Base-by-base conservation (phyloP, 2,329 filamentous ascomycete genomes). In the Colletotrichum kahawae region DNA sequence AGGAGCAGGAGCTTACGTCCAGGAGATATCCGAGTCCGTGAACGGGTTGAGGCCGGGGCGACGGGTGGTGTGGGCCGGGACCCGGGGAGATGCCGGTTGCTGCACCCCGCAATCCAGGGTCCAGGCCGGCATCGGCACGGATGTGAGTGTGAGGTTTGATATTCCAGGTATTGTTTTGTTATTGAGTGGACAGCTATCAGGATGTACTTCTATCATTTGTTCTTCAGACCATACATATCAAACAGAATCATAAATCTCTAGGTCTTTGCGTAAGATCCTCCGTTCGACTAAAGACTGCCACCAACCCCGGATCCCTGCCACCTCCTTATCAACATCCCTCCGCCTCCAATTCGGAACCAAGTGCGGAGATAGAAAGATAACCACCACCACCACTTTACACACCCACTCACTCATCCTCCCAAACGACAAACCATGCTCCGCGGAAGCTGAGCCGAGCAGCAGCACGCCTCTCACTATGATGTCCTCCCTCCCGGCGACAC, bases 1-100 rank as follows among this genome's bases (percentile, higher is more conserved):
- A 73, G 16, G 70, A 69, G 33, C 74, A 62, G 7, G 74, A 74
- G 57, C 73, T 75, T 5, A 18, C 57, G 34, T 27, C 4, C 24
- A 16, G 13, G 4, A 48, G 66, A 9, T 48, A 29, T 12, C 10
- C 27, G 6, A 70, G 59, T 29, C 21, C 48, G 1, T 36, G 48
- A 69, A 13, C 33, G 14, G 4, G n/a, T 21, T 21, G 54, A 57
- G 54, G 7, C 21, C 1, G 21, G 51, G 21, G 27, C 14, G 13
- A 9, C 4, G 21, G 57, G 7, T 34, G 14, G 31, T 51, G 29
- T 27, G 27, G 63, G 24, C 63, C 31, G 29, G n/a, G 18, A 29
- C n/a, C 31, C n/a, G 57, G 31, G 57, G 57, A 29, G 13, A n/a
- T n/a, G 57, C 24, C 24, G 10, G 62, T 2, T 65, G 9, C 10